A percentile compares a stretch with the other conserved stretches of the same genome.
Conservation (phyloP, 768 basidiomycete species). For the Clavaria fumosa region DNA sequence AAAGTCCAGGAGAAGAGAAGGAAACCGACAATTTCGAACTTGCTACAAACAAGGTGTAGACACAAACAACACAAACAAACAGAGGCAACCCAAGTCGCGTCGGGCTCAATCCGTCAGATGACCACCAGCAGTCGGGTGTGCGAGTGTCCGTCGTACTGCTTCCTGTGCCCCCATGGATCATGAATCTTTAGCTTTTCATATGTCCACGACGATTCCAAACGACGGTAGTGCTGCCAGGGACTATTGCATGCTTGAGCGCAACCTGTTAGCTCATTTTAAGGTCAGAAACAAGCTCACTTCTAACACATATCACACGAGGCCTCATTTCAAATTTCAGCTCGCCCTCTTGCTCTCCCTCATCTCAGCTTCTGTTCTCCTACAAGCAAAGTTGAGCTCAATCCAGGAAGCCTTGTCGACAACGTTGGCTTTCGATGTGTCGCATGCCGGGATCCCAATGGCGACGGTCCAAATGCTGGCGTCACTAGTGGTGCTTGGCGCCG, state of each 20-base stretch:
- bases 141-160: no score
- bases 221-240: constrained; percentile 53
- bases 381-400: constrained; percentile 39
- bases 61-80: no score
- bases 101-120: no score
- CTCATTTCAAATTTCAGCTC: constrained; percentile 16
- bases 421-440: constrained; percentile 12
- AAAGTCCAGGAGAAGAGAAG: no score
- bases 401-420: no score
- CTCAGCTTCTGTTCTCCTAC: constrained; percentile 47
- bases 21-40: no score
- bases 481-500: constrained; percentile 37
- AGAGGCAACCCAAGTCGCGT: no score
- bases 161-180: no score
- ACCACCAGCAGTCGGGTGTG: no score
- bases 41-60: no score
- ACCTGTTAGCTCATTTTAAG: constrained; percentile 53
- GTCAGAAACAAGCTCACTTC: background rate
- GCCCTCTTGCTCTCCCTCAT: constrained; percentile 48
- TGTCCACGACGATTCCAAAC: no score
- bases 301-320: background rate
- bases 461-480: constrained; percentile 38
- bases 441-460: constrained; percentile 31
- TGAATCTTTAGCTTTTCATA: no score
- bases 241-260: constrained; percentile 67